Evolutionary conservation across 2,329 filamentous ascomycete species (phyloP).

Genomic region (Dactylonectria estremocensis): DNA sequence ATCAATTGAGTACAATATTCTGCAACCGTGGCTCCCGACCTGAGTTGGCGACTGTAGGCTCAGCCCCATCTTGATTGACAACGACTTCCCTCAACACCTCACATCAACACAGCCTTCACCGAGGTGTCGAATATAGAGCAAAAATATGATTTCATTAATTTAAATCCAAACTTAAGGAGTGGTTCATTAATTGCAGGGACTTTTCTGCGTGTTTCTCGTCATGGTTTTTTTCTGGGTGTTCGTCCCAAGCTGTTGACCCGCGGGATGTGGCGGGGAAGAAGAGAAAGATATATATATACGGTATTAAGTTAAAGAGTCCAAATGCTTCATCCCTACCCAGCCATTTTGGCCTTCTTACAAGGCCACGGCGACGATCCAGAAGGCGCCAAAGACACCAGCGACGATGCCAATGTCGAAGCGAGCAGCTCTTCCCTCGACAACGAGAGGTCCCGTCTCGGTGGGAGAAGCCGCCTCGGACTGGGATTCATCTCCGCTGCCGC

Average conservation of each 20-base stretch:
- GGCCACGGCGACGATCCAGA: slow-evolving; percentile 43
- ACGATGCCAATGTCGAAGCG: slow-evolving; percentile 45
- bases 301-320: neutral
- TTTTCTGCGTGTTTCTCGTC: neutral
- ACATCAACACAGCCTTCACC: neutral
- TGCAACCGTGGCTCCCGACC: too few relatives aligned
- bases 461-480: neutral
- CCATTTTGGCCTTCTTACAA: slow-evolving; percentile 33
- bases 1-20: too few relatives aligned
- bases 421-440: slow-evolving; percentile 34
- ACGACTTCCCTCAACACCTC: neutral
- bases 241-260: neutral
- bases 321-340: neutral
- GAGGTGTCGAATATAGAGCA: neutral
- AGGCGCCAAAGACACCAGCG: slow-evolving; percentile 42
- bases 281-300: neutral
- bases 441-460: slow-evolving; percentile 24
- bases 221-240: neutral
- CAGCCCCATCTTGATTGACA: too few relatives aligned
- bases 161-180: neutral
- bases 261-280: neutral
- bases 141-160: neutral
- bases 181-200: neutral
- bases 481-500: slow-evolving; percentile 12
- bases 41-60: too few relatives aligned